Evolutionary conservation across 208 protist species (phyloP).

Genomic region (Trypanosoma scelopori): DNA sequence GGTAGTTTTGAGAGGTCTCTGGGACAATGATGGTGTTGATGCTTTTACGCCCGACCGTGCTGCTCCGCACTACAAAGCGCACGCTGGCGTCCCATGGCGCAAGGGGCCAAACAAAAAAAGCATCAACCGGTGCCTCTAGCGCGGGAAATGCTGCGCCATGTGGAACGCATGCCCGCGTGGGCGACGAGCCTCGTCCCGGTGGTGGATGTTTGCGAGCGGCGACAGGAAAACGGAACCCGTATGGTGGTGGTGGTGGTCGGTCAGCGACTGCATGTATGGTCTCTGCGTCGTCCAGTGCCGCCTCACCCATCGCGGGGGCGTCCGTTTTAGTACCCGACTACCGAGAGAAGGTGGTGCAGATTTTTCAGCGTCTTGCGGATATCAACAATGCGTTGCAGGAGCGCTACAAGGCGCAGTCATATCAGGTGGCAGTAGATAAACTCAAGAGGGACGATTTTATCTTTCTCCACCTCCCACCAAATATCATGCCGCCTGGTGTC

Average conservation of each 20-base stretch:
- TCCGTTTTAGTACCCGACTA: constrained; percentile 68
- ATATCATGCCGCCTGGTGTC: constrained; percentile 58
- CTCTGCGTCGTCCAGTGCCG: background rate
- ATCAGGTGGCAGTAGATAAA: constrained; percentile 51
- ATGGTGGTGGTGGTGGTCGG: background rate
- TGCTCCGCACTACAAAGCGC: constrained; percentile 16
- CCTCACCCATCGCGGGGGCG: background rate
- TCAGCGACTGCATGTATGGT: constrained; percentile 9
- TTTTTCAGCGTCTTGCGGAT: constrained; percentile 78
- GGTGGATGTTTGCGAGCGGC: too few species aligned
- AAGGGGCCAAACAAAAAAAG: background rate
- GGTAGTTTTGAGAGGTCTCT: too few species aligned
- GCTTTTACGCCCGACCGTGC: constrained; percentile 14
- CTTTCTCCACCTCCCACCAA: constrained; percentile 67
- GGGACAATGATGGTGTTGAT: constrained; percentile 14
- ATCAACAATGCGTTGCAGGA: constrained; percentile 80
- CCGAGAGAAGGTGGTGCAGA: constrained; percentile 66
- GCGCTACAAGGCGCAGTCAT: constrained; percentile 77
- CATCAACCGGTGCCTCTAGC: constrained; percentile 3
- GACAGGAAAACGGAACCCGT: too few species aligned
- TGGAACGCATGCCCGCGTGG: too few species aligned
- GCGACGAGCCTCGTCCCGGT: too few species aligned
- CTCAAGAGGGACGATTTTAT: constrained; percentile 68
- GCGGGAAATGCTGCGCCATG: too few species aligned
- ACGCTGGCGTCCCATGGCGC: constrained; percentile 7